phyloP scores from a whole-genome alignment of 768 basidiomycete genomes.

The Phlegmacium glaucopus region DNA sequence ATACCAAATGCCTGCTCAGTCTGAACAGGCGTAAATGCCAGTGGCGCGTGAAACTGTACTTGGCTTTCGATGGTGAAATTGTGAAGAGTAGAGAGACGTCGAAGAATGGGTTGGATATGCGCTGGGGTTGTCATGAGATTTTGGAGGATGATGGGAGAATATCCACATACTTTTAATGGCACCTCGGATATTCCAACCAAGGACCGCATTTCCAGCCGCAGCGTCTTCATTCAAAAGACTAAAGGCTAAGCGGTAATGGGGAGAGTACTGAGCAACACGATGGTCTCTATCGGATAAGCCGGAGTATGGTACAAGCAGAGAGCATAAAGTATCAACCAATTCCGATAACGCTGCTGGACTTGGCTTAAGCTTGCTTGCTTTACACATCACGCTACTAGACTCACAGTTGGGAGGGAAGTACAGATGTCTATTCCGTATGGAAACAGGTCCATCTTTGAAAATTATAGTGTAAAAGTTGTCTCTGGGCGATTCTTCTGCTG shows the following conservation, averaged over 20 bases:
- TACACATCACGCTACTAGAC: slow-evolving; percentile 12
- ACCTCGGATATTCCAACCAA: slow-evolving; percentile 70
- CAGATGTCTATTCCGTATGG: slow-evolving; percentile 26
- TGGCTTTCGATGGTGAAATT: slow-evolving; percentile 95
- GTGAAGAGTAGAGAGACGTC: slow-evolving; percentile 63
- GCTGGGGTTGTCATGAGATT: slow-evolving; percentile 37
- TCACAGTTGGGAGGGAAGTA: slow-evolving; percentile 26
- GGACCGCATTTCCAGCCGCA: slow-evolving; percentile 52
- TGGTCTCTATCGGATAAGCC: slow-evolving; percentile 38
- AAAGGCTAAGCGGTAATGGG: slow-evolving; percentile 85
- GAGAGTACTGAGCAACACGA: slow-evolving; percentile 71
- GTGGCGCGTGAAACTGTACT: slow-evolving; percentile 86
- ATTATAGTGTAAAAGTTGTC: slow-evolving; percentile 10
- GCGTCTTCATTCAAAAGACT: slow-evolving; percentile 91
- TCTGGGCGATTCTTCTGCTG: slow-evolving; percentile 1
- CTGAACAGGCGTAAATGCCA: slow-evolving; percentile 68
- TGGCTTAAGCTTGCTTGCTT: too few species aligned
- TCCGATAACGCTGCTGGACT: slow-evolving; percentile 12
- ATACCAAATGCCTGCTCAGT: slow-evolving; percentile 51
- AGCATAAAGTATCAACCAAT: slow-evolving; percentile 29
- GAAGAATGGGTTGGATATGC: slow-evolving; percentile 64
- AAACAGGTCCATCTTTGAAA: not conserved
- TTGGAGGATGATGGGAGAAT: not conserved
- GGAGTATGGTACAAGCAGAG: slow-evolving; percentile 40
- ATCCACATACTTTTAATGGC: slow-evolving; percentile 58